Percentiles rank a stretch among this genome's conserved stretches.
Conservation (phyloP, 2,329 filamentous ascomycete species). For the Microthyrium microscopicum region DNA sequence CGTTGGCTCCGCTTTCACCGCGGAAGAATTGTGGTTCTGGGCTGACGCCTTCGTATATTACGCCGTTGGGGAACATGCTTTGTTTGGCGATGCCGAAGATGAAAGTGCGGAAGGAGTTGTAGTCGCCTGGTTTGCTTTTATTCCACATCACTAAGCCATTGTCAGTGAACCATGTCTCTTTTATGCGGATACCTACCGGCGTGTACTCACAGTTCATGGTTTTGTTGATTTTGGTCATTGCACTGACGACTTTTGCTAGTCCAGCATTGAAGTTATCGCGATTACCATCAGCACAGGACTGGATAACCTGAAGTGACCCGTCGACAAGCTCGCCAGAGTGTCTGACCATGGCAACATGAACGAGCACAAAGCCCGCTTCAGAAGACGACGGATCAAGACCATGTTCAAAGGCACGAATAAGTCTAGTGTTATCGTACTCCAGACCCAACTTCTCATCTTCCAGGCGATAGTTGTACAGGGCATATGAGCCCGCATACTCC, state of each 20-base stretch:
- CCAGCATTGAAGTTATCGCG: slow-evolving; percentile 44
- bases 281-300: slow-evolving; percentile 25
- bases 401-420: slow-evolving; percentile 80
- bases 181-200: slow-evolving; percentile 4
- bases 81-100: slow-evolving; percentile 93
- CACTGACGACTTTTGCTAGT: slow-evolving; percentile 33
- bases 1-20: slow-evolving; percentile 85
- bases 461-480: slow-evolving; percentile 47
- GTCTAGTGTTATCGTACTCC: slow-evolving; percentile 49
- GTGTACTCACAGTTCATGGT: slow-evolving; percentile 53
- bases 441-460: slow-evolving; percentile 37
- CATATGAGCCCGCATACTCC: slow-evolving; percentile 56
- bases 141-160: slow-evolving; percentile 57
- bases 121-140: slow-evolving; percentile 67
- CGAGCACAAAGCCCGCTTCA: slow-evolving; percentile 89
- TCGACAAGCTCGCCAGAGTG: slow-evolving; percentile 64
- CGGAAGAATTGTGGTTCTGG: slow-evolving; percentile 66
- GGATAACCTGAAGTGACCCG: slow-evolving; percentile 52
- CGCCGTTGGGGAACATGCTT: slow-evolving; percentile 85
- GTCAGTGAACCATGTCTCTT: slow-evolving; percentile 1
- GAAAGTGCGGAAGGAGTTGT: slow-evolving; percentile 85
- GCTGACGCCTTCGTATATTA: slow-evolving; percentile 73
- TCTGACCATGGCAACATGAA: slow-evolving; percentile 89
- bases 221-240: slow-evolving; percentile 53
- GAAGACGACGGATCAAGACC: slow-evolving; percentile 76